phyloP scores from a whole-genome alignment of 2,329 filamentous ascomycete species.

The Aspergillus nomiae region DNA sequence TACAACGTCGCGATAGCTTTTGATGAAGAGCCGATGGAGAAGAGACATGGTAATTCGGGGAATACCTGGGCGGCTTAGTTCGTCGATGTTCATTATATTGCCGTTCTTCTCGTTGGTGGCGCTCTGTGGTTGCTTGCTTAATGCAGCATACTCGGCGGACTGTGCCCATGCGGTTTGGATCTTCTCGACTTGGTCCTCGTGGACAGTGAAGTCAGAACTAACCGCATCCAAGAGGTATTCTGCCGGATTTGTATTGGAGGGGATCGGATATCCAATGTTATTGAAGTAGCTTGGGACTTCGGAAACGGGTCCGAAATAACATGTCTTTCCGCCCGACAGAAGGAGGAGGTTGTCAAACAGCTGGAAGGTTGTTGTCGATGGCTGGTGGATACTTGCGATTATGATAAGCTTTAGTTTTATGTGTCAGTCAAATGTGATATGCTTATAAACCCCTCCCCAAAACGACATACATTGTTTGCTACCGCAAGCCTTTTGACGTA shows the following conservation, averaged over 20 bases:
- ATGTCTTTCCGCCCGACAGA: slow-evolving; percentile 69
- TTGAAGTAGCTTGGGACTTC: slow-evolving; percentile 66
- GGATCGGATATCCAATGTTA: slow-evolving; percentile 62
- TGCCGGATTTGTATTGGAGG: slow-evolving; percentile 73
- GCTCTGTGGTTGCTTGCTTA: slow-evolving; percentile 22
- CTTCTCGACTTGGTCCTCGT: slow-evolving; percentile 53
- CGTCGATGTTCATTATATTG: slow-evolving; percentile 12
- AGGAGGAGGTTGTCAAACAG: slow-evolving; percentile 79
- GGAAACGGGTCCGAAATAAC: slow-evolving; percentile 69
- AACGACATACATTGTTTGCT: slow-evolving; percentile 61
- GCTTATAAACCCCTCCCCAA: not conserved
- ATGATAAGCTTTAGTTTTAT: slow-evolving; percentile 60
- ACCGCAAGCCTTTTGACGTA: slow-evolving; percentile 69
- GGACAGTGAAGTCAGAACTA: slow-evolving; percentile 71
- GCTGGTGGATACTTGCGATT: slow-evolving; percentile 82
- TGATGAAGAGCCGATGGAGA: slow-evolving; percentile 77
- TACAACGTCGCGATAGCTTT: slow-evolving; percentile 80
- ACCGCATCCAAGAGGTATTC: slow-evolving; percentile 78
- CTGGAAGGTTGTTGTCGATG: slow-evolving; percentile 75
- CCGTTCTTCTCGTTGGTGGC: not conserved
- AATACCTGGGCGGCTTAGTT: slow-evolving; percentile 44
- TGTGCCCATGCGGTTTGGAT: slow-evolving; percentile 60
- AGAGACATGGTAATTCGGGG: slow-evolving; percentile 62
- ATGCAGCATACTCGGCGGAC: slow-evolving; percentile 46
- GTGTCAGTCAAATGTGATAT: not conserved